phyloP scores from a whole-genome alignment of 2,329 filamentous ascomycete genomes.

The Arthrobotrys sinensis region DNA sequence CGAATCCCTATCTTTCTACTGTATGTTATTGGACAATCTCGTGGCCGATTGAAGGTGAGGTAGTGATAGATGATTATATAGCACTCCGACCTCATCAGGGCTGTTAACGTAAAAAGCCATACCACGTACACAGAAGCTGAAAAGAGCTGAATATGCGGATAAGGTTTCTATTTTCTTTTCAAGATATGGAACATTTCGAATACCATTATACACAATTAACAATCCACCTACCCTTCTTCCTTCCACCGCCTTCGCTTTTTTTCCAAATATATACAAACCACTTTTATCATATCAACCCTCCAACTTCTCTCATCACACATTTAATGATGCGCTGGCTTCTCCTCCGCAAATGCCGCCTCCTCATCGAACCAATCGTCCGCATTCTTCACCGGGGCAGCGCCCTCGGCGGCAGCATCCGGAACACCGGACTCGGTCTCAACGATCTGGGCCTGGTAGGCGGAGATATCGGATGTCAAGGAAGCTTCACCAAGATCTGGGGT shows the following conservation, averaged over 20 bases:
- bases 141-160: not conserved
- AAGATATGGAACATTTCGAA: slow-evolving; percentile 40
- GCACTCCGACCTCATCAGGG: no score
- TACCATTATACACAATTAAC: slow-evolving; percentile 60
- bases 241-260: not conserved
- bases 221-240: slow-evolving; percentile 13
- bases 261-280: slow-evolving; percentile 50
- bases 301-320: not conserved
- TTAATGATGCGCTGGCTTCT: slow-evolving; percentile 69
- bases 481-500: slow-evolving; percentile 85
- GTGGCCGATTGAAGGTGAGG: not conserved
- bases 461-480: slow-evolving; percentile 90
- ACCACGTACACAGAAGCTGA: not conserved
- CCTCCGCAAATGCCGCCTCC: slow-evolving; percentile 71
- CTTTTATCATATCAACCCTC: slow-evolving; percentile 31
- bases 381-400: slow-evolving; percentile 68
- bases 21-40: no score
- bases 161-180: slow-evolving; percentile 33
- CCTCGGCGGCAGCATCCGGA: slow-evolving; percentile 74
- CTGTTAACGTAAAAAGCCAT: not conserved
- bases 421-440: slow-evolving; percentile 87
- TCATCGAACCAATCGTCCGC: slow-evolving; percentile 88
- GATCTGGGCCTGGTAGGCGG: slow-evolving; percentile 93
- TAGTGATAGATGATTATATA: no score
- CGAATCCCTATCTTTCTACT: not conserved